Evolutionary conservation across 129 eudicot species (phyloP).

Genomic region (Ambrosia artemisiifolia): DNA sequence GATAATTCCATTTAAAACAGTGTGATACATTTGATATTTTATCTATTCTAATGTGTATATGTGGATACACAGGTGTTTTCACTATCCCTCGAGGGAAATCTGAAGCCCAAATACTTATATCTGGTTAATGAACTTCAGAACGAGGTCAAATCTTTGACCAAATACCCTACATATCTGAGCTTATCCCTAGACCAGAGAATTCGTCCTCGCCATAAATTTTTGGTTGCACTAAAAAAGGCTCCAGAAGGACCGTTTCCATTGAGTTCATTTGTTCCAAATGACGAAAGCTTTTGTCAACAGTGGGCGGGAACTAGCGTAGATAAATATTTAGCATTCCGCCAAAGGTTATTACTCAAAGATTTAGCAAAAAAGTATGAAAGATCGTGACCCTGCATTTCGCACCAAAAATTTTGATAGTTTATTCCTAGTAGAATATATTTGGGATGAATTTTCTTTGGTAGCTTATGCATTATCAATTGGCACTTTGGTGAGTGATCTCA

Average conservation of each 20-base stretch:
- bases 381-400: conserved; percentile 18
- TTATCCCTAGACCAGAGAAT: conserved; percentile 89
- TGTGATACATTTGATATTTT: not conserved
- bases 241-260: conserved; percentile 94
- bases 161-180: conserved; percentile 91
- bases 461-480: conserved; percentile 13
- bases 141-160: conserved; percentile 83
- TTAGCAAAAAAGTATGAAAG: conserved; percentile 72
- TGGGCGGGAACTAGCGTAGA: conserved; percentile 94
- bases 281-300: conserved; percentile 87
- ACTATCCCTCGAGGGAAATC: conserved; percentile 79
- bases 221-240: conserved; percentile 83
- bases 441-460: conserved; percentile 7
- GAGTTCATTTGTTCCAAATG: conserved; percentile 83
- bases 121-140: conserved; percentile 79
- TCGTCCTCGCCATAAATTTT: conserved; percentile 87
- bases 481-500: conserved; percentile 32
- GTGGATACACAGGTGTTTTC: conserved; percentile 69
- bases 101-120: conserved; percentile 88
- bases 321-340: conserved; percentile 82
- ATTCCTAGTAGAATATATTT: not conserved
- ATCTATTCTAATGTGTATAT: conserved; percentile 2
- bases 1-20: not conserved
- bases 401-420: conserved; percentile 10
- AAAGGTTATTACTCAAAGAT: conserved; percentile 67